A percentile compares a stretch with the other conserved stretches of the same genome.
phyloP scores from a whole-genome alignment of 2,329 filamentous ascomycete genomes.

The Nigrograna mackinnonii region DNA sequence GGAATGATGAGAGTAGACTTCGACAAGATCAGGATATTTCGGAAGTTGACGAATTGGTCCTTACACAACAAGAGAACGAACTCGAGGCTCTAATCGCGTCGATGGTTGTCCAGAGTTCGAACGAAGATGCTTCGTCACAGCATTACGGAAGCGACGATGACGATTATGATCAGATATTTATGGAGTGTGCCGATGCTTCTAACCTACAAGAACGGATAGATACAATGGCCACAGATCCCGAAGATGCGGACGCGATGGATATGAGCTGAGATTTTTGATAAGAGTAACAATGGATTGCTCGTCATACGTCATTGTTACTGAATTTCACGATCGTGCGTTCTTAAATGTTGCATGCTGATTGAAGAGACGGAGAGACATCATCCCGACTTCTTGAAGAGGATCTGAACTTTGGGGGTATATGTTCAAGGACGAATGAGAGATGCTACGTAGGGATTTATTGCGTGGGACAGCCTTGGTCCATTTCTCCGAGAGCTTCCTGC shows the following conservation, averaged over 20 bases:
- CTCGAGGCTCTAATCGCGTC: conserved; percentile 48
- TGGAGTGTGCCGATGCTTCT: conserved; percentile 56
- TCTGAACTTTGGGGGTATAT: too few relatives aligned
- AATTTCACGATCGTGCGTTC: too few relatives aligned
- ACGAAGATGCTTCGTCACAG: conserved; percentile 23
- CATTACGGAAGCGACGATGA: conserved; percentile 59
- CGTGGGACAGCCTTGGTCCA: conserved; percentile 64
- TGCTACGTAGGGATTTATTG: conserved; percentile 49
- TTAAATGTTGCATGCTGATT: too few relatives aligned
- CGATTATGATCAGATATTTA: conserved; percentile 66
- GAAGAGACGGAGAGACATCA: too few relatives aligned
- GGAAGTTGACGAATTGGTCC: conserved; percentile 43
- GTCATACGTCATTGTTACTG: too few relatives aligned
- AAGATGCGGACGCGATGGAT: conserved; percentile 38
- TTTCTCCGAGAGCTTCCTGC: conserved; percentile 65
- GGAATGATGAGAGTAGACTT: conserved; percentile 3
- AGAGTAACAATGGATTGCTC: too few relatives aligned
- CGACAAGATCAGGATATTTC: conserved; percentile 27
- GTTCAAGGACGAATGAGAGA: conserved; percentile 4
- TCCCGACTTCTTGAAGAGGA: too few relatives aligned
- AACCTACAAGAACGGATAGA: conserved; percentile 45
- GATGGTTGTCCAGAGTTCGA: conserved; percentile 39
- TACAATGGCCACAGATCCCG: conserved; percentile 3
- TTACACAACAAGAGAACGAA: conserved; percentile 48
- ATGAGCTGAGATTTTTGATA: too few relatives aligned